Evolutionary conservation across 75 land plant genomes (phyloP).

Genomic region (Cryptomeria japonica): DNA sequence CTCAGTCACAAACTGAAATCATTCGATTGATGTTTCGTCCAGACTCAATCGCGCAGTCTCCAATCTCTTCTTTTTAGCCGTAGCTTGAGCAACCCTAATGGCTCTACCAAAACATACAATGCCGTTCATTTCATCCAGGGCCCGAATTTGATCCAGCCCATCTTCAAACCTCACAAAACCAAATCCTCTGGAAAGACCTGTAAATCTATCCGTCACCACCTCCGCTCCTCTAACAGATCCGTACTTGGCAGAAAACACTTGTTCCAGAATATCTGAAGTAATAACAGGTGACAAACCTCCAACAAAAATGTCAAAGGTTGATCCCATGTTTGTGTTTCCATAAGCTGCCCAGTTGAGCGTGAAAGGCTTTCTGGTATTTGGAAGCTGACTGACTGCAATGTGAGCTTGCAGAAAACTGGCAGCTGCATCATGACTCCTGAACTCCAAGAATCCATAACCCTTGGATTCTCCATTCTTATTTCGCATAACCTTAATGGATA

Average conservation of each 20-base stretch:
- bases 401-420: not conserved
- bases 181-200: not conserved
- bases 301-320: not conserved
- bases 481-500: not conserved
- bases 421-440: not conserved
- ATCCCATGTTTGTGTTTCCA: fast-evolving
- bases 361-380: not conserved
- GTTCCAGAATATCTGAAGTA: not conserved
- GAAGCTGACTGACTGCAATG: not conserved
- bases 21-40: too few species aligned
- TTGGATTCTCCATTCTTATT: not conserved
- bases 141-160: not conserved
- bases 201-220: not conserved
- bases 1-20: too few species aligned
- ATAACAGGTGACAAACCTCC: not conserved
- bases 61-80: not conserved
- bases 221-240: not conserved
- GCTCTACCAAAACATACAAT: not conserved
- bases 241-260: not conserved
- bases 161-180: not conserved
- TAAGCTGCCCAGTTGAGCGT: not conserved
- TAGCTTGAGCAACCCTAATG: not conserved
- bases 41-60: too few species aligned
- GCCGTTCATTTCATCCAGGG: not conserved
- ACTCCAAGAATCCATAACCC: not conserved